Base-by-base conservation (phyloP, 192 early-diverging fungal species). In the Gigaspora rosea region DNA sequence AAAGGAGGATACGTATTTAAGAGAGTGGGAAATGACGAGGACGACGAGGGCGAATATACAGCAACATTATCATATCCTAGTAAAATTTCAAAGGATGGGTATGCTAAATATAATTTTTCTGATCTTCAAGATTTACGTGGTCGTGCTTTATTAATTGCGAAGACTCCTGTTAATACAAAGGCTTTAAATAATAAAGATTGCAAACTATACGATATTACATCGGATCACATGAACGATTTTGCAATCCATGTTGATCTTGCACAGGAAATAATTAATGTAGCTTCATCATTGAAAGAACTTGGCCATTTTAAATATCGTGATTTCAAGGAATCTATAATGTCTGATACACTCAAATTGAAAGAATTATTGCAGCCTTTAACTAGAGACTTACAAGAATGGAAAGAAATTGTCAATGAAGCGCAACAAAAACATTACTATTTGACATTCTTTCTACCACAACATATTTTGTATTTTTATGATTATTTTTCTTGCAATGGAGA, bases 51-150 rank as follows among this genome's bases (percentile, higher is more conserved):
- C 27, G 27, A 27, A 9, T 79, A 72, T n/a, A 35, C 48, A 10
- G 78, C 73, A 51, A 61, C 57, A 33, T 75, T 79, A 41, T 22
- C 62, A 18, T 79, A 79, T 57, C 36, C 27, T 27, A 36, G 18
- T 0, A 9, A 65, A 22, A 18, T 7, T 4, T 15, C n/a, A 33
- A 18, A 5, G 18, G 18, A 46, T 6, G 11, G 12, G 32, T 63
- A 41, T 20, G 75, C 27, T 27, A 27, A 27, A 27, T 27, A 27
- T 27, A 27, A 27, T 0, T 47, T 73, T 3, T 33, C 51, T 20
- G 78, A 79, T 5, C 66, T 79, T 20, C 61, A 65, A 0, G 78
- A 79, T 16, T 74, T 79, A 18, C 78, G 78, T 11, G 78, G 78
- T 32, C 71, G 78, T 57, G 78, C 71, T 47, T 13, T 79, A 18